Evolutionary conservation across 768 basidiomycete species (phyloP).

Genomic region (Melanogaster broomeanus): DNA sequence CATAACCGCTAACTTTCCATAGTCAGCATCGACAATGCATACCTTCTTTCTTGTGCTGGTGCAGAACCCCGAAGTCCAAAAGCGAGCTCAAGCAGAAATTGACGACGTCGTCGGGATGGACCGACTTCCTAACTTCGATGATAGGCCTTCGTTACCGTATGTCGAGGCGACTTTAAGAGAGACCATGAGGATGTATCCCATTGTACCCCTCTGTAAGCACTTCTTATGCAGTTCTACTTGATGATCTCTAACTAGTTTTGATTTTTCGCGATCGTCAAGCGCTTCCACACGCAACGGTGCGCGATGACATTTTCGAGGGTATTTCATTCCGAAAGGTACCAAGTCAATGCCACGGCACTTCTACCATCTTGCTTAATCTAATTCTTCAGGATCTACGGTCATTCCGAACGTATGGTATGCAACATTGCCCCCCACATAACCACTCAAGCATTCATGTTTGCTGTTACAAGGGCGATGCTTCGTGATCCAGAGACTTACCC

Average conservation of each 20-base stretch:
- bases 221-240: not conserved
- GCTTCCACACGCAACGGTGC: slow-evolving; percentile 25
- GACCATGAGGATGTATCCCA: not conserved
- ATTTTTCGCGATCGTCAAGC: not conserved
- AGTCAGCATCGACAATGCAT: not conserved
- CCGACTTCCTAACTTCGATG: slow-evolving; percentile 2
- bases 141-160: slow-evolving; percentile 3
- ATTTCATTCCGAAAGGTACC: slow-evolving; percentile 49
- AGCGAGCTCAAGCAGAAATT: slow-evolving; percentile 1
- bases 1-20: not conserved
- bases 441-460: not conserved
- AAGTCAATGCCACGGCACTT: too few species aligned
- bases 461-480: slow-evolving; percentile 1
- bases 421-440: too few species aligned
- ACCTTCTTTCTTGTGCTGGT: slow-evolving; percentile 3
- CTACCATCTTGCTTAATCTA: too few species aligned
- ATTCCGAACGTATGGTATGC: not conserved
- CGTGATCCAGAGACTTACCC: slow-evolving; percentile 4
- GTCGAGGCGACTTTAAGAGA: slow-evolving; percentile 1
- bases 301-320: slow-evolving; percentile 42
- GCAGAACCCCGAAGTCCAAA: not conserved
- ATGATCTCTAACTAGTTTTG: not conserved
- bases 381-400: not conserved
- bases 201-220: not conserved
- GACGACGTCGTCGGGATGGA: slow-evolving; percentile 7